Conservation (phyloP, 2,329 filamentous ascomycete genomes). For the Botrytis pseudocinerea region DNA sequence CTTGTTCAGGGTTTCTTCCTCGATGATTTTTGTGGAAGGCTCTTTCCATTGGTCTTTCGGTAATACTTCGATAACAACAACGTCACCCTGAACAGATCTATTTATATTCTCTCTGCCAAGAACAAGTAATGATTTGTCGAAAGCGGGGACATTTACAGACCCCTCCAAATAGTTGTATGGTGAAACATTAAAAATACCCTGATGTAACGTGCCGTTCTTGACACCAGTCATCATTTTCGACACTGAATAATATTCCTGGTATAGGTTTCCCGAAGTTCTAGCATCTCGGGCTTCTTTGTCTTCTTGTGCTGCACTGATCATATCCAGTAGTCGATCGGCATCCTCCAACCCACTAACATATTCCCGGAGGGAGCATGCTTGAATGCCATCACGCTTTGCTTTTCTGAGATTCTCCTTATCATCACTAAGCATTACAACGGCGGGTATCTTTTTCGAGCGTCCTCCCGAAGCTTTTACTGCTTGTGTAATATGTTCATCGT, state of each 20-base stretch:
- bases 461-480: slow-evolving; percentile 56
- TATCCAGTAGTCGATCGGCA: slow-evolving; percentile 82
- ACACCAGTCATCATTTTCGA: slow-evolving; percentile 94
- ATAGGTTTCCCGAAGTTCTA: slow-evolving; percentile 68
- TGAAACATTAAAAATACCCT: slow-evolving; percentile 94
- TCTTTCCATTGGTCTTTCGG: slow-evolving; percentile 97
- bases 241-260: slow-evolving; percentile 84
- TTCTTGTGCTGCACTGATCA: slow-evolving; percentile 82
- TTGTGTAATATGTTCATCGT: slow-evolving; percentile 73
- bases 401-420: slow-evolving; percentile 86
- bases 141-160: slow-evolving; percentile 84
- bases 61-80: slow-evolving; percentile 89
- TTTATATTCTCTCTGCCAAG: slow-evolving; percentile 96
- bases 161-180: slow-evolving; percentile 98
- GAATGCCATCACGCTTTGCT: slow-evolving; percentile 72
- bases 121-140: slow-evolving; percentile 84
- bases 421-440: slow-evolving; percentile 91
- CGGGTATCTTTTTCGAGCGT: slow-evolving; percentile 60
- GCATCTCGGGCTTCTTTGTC: slow-evolving; percentile 63
- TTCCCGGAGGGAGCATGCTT: slow-evolving; percentile 66
- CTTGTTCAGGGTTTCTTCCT: slow-evolving; percentile 87
- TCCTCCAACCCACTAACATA: slow-evolving; percentile 87
- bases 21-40: slow-evolving; percentile 91
- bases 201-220: slow-evolving; percentile 84
- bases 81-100: slow-evolving; percentile 84